Percentiles rank a stretch among this genome's conserved stretches.
These are phyloP conservation scores for Aleurites moluccanus DNA, from an alignment of 441 rosid species.

Conservation along the genomic window DNA sequence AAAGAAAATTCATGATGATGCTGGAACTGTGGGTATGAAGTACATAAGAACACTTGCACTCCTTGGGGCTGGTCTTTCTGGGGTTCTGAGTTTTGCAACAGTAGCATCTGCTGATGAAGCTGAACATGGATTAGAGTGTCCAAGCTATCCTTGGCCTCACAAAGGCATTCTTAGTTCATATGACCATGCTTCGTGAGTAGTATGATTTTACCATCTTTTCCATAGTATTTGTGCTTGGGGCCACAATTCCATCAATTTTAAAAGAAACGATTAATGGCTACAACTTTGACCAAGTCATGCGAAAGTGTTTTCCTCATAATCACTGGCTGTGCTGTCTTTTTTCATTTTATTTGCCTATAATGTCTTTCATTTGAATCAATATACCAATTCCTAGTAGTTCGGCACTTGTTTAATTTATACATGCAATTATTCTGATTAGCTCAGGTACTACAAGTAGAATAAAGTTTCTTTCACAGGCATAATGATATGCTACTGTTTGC, in stretches of 20 bases:
- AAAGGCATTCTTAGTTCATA: conserved; percentile 96
- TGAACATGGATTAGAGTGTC: conserved; percentile 85
- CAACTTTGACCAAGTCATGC: too few relatives aligned
- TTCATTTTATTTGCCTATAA: too few relatives aligned
- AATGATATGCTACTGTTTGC: neutral
- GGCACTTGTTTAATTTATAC: neutral
- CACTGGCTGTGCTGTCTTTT: conserved; percentile 5
- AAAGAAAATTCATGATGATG: conserved; percentile 62
- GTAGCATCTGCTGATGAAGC: conserved; percentile 98
- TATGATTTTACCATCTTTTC: conserved; percentile 11
- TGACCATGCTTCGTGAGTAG: conserved; percentile 98
- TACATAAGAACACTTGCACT: conserved; percentile 64
- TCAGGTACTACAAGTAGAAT: too few relatives aligned
- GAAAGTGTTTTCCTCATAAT: neutral
- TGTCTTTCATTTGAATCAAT: too few relatives aligned
- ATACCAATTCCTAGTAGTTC: neutral
- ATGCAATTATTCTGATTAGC: neutral
- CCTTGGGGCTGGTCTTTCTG: conserved; percentile 89
- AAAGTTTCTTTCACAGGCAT: too few relatives aligned
- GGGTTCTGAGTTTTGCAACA: conserved; percentile 74
- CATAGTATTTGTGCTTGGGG: neutral
- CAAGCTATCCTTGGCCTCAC: conserved; percentile 99
- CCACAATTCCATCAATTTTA: neutral
- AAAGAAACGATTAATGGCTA: neutral
- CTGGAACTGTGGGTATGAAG: conserved; percentile 53